A percentile compares a stretch with the other conserved stretches of the same genome.
Conservation (phyloP, 1,284 basidiomycete genomes). For the Puccinia coronata region DNA sequence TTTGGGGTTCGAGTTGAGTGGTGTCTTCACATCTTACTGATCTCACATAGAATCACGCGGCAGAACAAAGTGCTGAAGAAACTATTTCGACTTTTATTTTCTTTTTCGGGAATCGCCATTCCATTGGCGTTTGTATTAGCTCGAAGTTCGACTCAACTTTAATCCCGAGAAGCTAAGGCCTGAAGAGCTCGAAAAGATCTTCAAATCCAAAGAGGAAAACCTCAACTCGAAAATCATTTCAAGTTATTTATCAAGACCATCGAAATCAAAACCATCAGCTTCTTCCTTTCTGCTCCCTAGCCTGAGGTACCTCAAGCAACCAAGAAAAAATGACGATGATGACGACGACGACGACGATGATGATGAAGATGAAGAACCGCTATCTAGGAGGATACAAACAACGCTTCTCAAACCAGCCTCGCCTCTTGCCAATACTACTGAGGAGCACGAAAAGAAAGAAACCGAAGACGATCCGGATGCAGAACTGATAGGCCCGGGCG, state of each 20-base stretch:
- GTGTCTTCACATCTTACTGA: background rate
- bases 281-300: background rate
- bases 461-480: background rate
- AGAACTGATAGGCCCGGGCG: background rate
- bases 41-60: too few species aligned
- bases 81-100: background rate
- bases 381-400: constrained; percentile 13
- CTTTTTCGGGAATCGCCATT: background rate
- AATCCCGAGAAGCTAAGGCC: background rate
- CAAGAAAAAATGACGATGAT: background rate
- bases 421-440: background rate
- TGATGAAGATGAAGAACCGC: constrained; percentile 22
- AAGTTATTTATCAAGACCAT: background rate
- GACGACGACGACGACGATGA: constrained; percentile 21
- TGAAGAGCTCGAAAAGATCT: constrained; percentile 28
- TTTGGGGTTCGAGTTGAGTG: constrained; percentile 28
- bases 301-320: background rate
- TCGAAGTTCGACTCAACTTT: constrained; percentile 23
- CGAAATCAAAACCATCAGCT: background rate
- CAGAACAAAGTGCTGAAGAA: too few species aligned
- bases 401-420: background rate
- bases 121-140: background rate
- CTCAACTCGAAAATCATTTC: constrained; percentile 4
- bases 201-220: constrained; percentile 1
- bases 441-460: background rate